Percentiles rank a stretch among this genome's conserved stretches.
Conservation (phyloP, 306 rosid species). For the Mimosa pudica region DNA sequence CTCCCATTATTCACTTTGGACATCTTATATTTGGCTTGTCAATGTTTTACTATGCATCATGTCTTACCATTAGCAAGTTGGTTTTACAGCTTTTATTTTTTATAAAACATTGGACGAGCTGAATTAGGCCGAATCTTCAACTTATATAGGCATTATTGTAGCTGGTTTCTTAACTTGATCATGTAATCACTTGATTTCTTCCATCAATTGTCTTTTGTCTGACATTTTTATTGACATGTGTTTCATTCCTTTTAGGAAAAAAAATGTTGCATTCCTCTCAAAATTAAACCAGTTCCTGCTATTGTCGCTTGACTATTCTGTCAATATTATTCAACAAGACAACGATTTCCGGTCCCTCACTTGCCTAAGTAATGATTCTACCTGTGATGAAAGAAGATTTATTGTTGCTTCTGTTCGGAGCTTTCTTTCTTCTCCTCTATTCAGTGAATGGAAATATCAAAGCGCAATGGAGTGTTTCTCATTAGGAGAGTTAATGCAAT, state of each 20-base stretch:
- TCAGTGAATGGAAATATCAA: slow-evolving; percentile 47
- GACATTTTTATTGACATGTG: slow-evolving; percentile 16
- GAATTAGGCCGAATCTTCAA: slow-evolving; percentile 12
- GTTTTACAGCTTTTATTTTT: not conserved
- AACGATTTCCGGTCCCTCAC: slow-evolving; percentile 44
- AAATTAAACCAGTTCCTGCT: slow-evolving; percentile 59
- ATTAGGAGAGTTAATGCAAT: slow-evolving; percentile 52
- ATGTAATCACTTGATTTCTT: not conserved
- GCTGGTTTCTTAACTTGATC: slow-evolving; percentile 10
- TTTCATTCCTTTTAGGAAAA: slow-evolving; percentile 57
- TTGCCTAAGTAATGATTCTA: slow-evolving; percentile 55
- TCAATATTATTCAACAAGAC: slow-evolving; percentile 52
- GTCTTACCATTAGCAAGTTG: not conserved
- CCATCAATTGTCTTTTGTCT: slow-evolving; percentile 18
- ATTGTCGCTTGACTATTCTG: slow-evolving; percentile 59
- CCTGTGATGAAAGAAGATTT: slow-evolving; percentile 48
- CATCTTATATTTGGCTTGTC: slow-evolving; percentile 6
- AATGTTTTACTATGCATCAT: slow-evolving; percentile 5
- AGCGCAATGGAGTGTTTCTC: slow-evolving; percentile 46
- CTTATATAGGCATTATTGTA: slow-evolving; percentile 1
- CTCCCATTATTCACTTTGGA: not conserved
- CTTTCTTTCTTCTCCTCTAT: slow-evolving; percentile 70
- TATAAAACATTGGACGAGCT: not conserved
- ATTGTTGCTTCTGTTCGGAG: slow-evolving; percentile 56
- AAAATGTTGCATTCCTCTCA: slow-evolving; percentile 51